phyloP scores from a whole-genome alignment of 257 asterid species.

The Nicotiana knightiana region DNA sequence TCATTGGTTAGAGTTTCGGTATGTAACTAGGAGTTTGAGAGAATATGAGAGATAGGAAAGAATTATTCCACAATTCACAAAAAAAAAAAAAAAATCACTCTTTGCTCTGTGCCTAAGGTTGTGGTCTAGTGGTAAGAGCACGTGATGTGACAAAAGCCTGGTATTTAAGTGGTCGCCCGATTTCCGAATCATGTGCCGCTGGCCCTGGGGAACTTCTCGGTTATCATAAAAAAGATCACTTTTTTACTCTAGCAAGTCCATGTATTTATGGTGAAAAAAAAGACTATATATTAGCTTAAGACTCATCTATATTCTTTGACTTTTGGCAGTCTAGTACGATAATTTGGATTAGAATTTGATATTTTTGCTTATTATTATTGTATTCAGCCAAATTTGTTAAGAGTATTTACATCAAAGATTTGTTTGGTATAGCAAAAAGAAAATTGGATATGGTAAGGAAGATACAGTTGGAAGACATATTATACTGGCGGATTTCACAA shows the following conservation, averaged over 20 bases:
- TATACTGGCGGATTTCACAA: too few species aligned
- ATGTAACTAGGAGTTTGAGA: not conserved
- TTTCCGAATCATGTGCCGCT: too few species aligned
- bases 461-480: too few species aligned
- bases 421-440: not conserved
- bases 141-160: too few species aligned
- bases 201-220: too few species aligned
- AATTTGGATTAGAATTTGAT: not conserved
- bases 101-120: not conserved
- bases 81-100: not conserved
- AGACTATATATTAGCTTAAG: not conserved
- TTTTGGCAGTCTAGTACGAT: not conserved
- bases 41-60: not conserved
- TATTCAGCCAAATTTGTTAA: not conserved
- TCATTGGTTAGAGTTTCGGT: not conserved
- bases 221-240: too few species aligned
- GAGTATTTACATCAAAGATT: not conserved
- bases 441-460: not conserved
- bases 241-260: too few species aligned
- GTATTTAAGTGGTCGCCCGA: too few species aligned
- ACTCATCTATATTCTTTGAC: not conserved
- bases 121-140: too few species aligned
- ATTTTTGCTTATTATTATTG: not conserved
- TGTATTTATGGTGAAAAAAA: not conserved
- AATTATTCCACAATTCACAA: not conserved